Evolutionary conservation across 306 rosid genomes (phyloP).

Genomic region (Castanea crenata): DNA sequence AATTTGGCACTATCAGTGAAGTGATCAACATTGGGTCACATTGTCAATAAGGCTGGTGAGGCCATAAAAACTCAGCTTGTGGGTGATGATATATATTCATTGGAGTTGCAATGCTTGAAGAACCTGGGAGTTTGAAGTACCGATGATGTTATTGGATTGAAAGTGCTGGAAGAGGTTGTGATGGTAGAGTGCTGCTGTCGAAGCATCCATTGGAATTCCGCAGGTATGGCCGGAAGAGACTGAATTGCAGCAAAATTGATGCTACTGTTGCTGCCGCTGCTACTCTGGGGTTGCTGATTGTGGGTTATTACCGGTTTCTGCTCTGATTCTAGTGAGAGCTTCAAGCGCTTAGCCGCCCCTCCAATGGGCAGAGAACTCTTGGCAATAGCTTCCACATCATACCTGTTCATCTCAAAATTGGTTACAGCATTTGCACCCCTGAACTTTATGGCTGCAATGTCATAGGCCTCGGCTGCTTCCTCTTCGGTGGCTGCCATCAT

Average conservation of each 20-base stretch:
- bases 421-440: conserved; percentile 92
- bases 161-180: conserved; percentile 66
- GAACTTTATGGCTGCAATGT: conserved; percentile 93
- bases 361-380: conserved; percentile 86
- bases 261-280: conserved; percentile 36
- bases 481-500: conserved; percentile 78
- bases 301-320: conserved; percentile 39
- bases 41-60: conserved; percentile 65
- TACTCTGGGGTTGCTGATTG: conserved; percentile 41
- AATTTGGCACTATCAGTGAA: conserved; percentile 24
- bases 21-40: neutral
- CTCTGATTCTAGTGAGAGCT: conserved; percentile 69
- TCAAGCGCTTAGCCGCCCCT: conserved; percentile 84
- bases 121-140: conserved; percentile 28
- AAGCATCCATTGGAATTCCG: conserved; percentile 63
- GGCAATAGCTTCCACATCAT: conserved; percentile 81
- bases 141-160: conserved; percentile 38
- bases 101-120: conserved; percentile 26
- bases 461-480: conserved; percentile 97
- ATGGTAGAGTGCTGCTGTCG: conserved; percentile 53
- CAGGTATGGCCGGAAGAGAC: conserved; percentile 58
- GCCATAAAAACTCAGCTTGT: conserved; percentile 78
- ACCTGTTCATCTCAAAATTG: conserved; percentile 91
- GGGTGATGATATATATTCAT: conserved; percentile 32
- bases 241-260: conserved; percentile 68